These are phyloP conservation scores for Gracilaria caudata DNA, from an alignment of 23 red algal genomes.

Conservation along the genomic window DNA sequence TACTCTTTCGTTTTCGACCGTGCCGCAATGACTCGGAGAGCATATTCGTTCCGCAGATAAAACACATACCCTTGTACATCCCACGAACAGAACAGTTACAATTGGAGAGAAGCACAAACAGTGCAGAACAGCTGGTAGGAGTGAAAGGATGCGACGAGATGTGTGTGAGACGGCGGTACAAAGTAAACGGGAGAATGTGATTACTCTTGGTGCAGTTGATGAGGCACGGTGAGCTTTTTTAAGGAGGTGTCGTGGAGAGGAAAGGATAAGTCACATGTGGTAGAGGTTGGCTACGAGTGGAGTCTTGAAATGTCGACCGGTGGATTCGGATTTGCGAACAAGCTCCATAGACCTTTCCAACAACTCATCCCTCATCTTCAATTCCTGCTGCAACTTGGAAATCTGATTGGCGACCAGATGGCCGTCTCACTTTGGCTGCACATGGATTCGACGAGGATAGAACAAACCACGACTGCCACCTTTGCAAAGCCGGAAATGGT, in stretches of 20 bases:
- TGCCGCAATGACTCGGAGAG: too few relatives aligned
- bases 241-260: conserved; percentile 7
- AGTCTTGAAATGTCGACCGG: conserved; percentile 46
- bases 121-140: not conserved
- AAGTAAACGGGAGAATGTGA: not conserved
- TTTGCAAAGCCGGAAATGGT: too few relatives aligned
- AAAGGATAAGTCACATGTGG: conserved; percentile 22
- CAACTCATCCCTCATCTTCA: conserved; percentile 58
- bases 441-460: too few relatives aligned
- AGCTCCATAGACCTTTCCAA: conserved; percentile 55
- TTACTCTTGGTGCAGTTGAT: not conserved
- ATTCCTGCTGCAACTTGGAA: conserved; percentile 36
- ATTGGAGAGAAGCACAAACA: not conserved
- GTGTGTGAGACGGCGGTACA: not conserved
- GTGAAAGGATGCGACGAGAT: conserved; percentile 6
- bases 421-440: too few relatives aligned
- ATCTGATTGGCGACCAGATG: too few relatives aligned
- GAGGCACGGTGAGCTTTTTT: not conserved
- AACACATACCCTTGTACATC: too few relatives aligned
- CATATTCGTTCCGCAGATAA: too few relatives aligned
- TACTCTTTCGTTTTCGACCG: too few relatives aligned
- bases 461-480: too few relatives aligned
- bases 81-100: not conserved
- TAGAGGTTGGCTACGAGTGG: conserved; percentile 43
- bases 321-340: conserved; percentile 51